phyloP scores from a whole-genome alignment of 139 green algal genomes.

The Yamagishiella unicocca region DNA sequence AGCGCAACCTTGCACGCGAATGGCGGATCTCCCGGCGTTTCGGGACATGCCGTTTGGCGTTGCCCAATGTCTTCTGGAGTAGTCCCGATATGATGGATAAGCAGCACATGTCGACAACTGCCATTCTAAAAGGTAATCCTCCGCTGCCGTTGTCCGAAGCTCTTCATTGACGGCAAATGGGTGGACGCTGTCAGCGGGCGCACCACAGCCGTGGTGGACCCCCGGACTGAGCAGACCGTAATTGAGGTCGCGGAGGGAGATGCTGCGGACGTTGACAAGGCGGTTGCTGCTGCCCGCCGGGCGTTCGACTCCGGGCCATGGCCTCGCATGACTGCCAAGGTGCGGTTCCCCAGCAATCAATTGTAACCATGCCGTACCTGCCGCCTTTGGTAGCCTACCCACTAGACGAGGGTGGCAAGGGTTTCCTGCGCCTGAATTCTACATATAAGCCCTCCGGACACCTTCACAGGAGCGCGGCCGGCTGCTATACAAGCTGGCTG shows the following conservation, averaged over 20 bases:
- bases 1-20: too few relatives aligned
- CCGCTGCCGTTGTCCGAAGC: constrained; percentile 44
- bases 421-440: too few relatives aligned
- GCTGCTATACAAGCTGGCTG: constrained; percentile 73
- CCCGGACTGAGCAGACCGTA: constrained; percentile 72
- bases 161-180: constrained; percentile 80
- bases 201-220: constrained; percentile 66
- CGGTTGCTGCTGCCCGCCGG: constrained; percentile 72
- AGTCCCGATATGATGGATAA: not conserved
- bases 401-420: too few relatives aligned
- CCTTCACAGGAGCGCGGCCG: constrained; percentile 63
- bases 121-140: not conserved
- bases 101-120: not conserved
- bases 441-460: too few relatives aligned
- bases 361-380: too few relatives aligned
- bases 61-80: not conserved
- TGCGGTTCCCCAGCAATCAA: not conserved
- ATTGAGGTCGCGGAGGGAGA: constrained; percentile 72
- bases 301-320: constrained; percentile 82
- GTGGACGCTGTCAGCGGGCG: constrained; percentile 66
- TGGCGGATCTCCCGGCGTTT: not conserved
- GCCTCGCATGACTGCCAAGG: constrained; percentile 46
- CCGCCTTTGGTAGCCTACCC: too few relatives aligned
- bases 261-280: constrained; percentile 75
- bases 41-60: not conserved